Evolutionary conservation across 2,329 filamentous ascomycete species (phyloP), one percentile per base, ranked within the genome.

Genomic region (Blumeria hordei): DNA sequence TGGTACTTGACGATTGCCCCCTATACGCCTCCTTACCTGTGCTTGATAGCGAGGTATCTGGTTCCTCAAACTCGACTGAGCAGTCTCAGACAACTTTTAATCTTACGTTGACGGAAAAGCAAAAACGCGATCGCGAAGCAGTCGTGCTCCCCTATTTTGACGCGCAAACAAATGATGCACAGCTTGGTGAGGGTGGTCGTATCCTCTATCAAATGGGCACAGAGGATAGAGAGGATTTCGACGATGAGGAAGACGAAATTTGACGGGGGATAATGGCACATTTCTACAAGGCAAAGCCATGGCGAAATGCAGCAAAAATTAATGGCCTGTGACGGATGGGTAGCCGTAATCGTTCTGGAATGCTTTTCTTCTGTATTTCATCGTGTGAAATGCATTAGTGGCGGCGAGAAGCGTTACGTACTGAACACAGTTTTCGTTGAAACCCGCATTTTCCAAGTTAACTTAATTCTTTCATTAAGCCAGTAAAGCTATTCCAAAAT

Each of bases 171-270:
- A 83, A 82, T 51, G 75, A 80, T 54, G 82, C 80, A 0, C 82
- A 80, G 0, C 75, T 78, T 0, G 88, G 88, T 0, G 87, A 94
- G 63, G 90, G 92, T 4, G 92, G 92, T 0, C 76, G 90, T 58
- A 98, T 98, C 60, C 65, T 98, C 63, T 98, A 98, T 66, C 90
- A 96, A 62, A 94, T 96, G 85, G 90, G 88, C 1, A 77, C 80
- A 59, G 92, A 96, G 70, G 92, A 98, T 68, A 88, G 96, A 66
- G 96, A 95, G 69, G 88, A 94, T 62, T 88, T 94, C 57, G 88
- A 94, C 64, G 88, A 95, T 64, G 88, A 95, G 69, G 88, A 95
- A 69, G 69, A 67, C 59, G 64, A 64, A 57, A 65, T 65, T 37
- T 65, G 39, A 43, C 14, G 14, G 39, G 39, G 18, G 6, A 43